Percentiles rank a stretch among this genome's conserved stretches.
These are phyloP conservation scores for Hypomyces rosellus DNA, from an alignment of 2,329 filamentous ascomycete genomes.

Conservation along the genomic window DNA sequence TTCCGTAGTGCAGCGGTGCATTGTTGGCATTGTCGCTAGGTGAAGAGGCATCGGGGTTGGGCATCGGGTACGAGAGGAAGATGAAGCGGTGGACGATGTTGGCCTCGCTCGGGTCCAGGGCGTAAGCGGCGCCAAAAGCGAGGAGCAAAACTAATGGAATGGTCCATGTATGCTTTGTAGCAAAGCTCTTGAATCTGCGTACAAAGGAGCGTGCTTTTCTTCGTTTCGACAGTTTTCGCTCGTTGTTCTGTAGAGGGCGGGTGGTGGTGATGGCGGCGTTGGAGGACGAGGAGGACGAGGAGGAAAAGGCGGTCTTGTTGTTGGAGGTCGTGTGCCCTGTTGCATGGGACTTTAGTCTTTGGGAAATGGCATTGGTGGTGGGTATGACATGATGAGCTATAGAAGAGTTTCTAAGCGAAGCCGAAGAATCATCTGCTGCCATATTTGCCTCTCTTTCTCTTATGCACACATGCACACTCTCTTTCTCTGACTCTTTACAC, in stretches of 20 bases:
- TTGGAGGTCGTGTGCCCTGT: too few species aligned
- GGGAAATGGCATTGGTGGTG: too few species aligned
- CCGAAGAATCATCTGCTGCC: too few species aligned
- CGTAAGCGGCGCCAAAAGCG: conserved; percentile 60
- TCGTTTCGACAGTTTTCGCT: neutral
- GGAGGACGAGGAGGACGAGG: neutral
- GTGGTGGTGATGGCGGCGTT: neutral
- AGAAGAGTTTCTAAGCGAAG: too few species aligned
- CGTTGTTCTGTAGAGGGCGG: conserved; percentile 1
- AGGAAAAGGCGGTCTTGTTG: neutral
- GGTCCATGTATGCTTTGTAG: conserved; percentile 52
- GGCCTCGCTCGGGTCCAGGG: conserved; percentile 64
- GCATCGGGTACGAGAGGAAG: conserved; percentile 72
- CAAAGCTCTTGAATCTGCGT: conserved; percentile 6
- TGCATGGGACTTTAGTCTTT: too few species aligned
- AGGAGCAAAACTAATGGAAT: conserved; percentile 61
- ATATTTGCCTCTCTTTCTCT: too few species aligned
- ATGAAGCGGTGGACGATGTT: conserved; percentile 76
- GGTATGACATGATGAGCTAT: too few species aligned
- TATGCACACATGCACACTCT: too few species aligned
- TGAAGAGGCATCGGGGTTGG: neutral
- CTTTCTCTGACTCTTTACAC: too few species aligned
- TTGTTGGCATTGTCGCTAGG: conserved; percentile 23
- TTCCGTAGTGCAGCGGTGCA: conserved; percentile 65
- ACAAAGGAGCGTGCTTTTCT: conserved; percentile 7